Evolutionary conservation across 768 basidiomycete species (phyloP), one percentile per base, ranked within the genome.

Genomic region (Kwoniella bestiolae): DNA sequence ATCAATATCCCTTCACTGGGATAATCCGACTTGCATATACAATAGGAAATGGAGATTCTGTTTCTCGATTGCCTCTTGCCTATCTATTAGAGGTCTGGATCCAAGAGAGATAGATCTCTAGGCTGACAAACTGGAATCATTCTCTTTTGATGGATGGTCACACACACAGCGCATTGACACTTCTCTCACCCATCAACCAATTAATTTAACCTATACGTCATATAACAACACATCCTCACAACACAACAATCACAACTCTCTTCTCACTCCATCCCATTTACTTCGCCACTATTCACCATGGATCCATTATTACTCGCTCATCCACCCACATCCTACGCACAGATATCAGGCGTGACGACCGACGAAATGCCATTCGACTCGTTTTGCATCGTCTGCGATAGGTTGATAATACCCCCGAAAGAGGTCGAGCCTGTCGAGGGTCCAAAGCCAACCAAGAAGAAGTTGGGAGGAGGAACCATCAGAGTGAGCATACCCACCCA

Each of bases 311-410:
- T 65, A 29, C 49, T 65, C 46, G 63, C 63, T 45, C 56, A 65
- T 21, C 63, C 63, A 16, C 63, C 63, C 2, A 50, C 56, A 26
- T 35, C 56, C 5, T 59, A 26, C 35, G 8, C 47, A 6, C 45
- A 58, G 35, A 51, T 53, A 35, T 34, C 35, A 2, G 34, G 34
- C 34, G 12, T 52, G 58, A 41, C 55, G 46, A 63, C 53, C 51
- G 74, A 73, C 41, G 66, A 65, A 55, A 68, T 72, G 63, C 60
- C 66, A 23, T 77, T 77, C 60, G 67, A 75, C 52, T 65, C 64
- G 38, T 77, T 66, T 50, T 77, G 76, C 49, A 71, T 75, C 63
- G 76, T 77, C 26, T 77, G 76, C 47, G 76, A 77, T 52, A 53
- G 69, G 34, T 41, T 72, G 7, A 77, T 77, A 64, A 46, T 68